Evolutionary conservation across 2,329 filamentous ascomycete genomes (phyloP).

Genomic region (Cadophora sp.): DNA sequence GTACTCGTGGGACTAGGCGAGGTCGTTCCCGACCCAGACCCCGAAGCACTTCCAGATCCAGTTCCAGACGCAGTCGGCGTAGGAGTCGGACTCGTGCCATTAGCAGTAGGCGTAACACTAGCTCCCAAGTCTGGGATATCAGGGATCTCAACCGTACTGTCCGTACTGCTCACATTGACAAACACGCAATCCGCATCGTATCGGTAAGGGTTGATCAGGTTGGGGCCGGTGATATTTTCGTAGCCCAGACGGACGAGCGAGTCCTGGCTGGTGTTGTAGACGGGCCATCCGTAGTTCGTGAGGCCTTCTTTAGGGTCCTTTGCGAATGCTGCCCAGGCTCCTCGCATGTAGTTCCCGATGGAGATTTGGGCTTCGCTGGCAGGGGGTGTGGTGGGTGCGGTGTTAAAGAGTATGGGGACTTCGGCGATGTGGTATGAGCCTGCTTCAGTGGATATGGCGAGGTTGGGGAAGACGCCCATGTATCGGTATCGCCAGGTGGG

Average conservation of each 20-base stretch:
- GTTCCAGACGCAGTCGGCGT: not conserved
- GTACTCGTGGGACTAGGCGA: not conserved
- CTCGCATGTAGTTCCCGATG: constrained; percentile 47
- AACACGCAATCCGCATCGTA: constrained; percentile 41
- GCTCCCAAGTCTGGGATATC: constrained; percentile 14
- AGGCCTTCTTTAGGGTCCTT: constrained; percentile 48
- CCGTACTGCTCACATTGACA: constrained; percentile 33
- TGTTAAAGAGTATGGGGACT: constrained; percentile 46
- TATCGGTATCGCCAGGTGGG: constrained; percentile 50
- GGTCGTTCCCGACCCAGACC: not conserved
- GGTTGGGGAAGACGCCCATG: constrained; percentile 48
- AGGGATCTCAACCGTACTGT: constrained; percentile 16
- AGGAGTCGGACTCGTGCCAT: constrained; percentile 1
- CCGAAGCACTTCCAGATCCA: not conserved
- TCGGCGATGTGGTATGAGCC: constrained; percentile 48
- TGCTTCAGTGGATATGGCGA: constrained; percentile 41
- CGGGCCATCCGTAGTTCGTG: constrained; percentile 44
- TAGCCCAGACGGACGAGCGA: constrained; percentile 43
- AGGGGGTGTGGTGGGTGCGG: constrained; percentile 29
- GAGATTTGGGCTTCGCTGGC: constrained; percentile 42
- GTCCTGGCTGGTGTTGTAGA: constrained; percentile 35
- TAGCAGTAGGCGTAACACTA: constrained; percentile 21
- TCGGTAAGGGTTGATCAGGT: constrained; percentile 38
- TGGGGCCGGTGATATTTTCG: constrained; percentile 41
- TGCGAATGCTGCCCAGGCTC: constrained; percentile 50